These are phyloP conservation scores for Cladophialophora carrionii DNA, from an alignment of 2,329 filamentous ascomycete species.

Conservation along the genomic window DNA sequence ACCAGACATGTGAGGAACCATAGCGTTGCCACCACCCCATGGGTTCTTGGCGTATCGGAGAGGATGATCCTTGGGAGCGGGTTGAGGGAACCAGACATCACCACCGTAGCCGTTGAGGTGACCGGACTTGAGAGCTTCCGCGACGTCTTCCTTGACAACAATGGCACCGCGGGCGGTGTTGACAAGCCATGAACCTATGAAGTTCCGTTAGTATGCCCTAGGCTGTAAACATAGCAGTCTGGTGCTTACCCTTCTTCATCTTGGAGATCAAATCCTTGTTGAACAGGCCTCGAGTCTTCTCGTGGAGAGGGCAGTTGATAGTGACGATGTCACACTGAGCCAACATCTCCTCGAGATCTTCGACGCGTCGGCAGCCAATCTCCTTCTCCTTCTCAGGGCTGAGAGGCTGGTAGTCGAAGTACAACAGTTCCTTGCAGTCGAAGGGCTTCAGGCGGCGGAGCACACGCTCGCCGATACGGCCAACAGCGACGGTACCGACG, in stretches of 20 bases:
- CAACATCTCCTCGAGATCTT: conserved; percentile 89
- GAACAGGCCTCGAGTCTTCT: conserved; percentile 94
- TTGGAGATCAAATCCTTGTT: conserved; percentile 98
- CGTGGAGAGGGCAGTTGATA: conserved; percentile 99
- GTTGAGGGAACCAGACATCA: conserved; percentile 88
- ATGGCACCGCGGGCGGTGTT: conserved; percentile 99
- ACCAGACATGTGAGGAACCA: conserved; percentile 98
- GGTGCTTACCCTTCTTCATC: conserved; percentile 86
- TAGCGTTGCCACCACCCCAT: conserved; percentile 96
- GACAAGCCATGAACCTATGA: conserved; percentile 83
- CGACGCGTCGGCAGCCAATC: conserved; percentile 90
- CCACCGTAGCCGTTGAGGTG: conserved; percentile 62
- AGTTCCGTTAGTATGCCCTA: neutral
- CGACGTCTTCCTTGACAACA: conserved; percentile 98
- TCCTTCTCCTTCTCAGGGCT: conserved; percentile 83
- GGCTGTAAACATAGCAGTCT: neutral
- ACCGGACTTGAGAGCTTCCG: conserved; percentile 85
- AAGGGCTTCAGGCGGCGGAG: conserved; percentile 94
- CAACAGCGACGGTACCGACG: conserved; percentile 94
- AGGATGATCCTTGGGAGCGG: conserved; percentile 87
- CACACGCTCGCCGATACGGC: conserved; percentile 97
- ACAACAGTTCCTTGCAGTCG: conserved; percentile 98
- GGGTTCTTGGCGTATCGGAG: conserved; percentile 92
- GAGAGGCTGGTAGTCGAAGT: conserved; percentile 99
- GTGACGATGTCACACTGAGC: conserved; percentile 95